These are phyloP conservation scores for Nowakowskiella sp. DNA, from an alignment of 192 early-diverging fungal genomes.

Conservation along the genomic window DNA sequence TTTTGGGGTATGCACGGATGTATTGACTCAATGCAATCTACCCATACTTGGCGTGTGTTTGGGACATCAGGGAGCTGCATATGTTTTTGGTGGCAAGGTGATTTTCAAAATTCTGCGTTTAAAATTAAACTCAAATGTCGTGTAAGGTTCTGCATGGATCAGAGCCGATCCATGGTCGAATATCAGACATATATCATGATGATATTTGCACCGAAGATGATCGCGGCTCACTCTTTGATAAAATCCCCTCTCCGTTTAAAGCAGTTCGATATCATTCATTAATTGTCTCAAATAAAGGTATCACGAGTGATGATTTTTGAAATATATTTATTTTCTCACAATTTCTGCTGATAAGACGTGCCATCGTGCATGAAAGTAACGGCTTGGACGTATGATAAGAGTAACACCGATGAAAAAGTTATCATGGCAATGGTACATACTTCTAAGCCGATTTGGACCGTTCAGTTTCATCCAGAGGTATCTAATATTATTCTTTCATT, in stretches of 20 bases:
- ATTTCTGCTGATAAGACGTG: too few species aligned
- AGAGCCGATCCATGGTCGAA: slow-evolving; percentile 77
- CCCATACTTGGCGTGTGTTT: slow-evolving; percentile 90
- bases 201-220: slow-evolving; percentile 7
- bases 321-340: slow-evolving; percentile 4
- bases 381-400: slow-evolving; percentile 43
- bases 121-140: not conserved
- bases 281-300: slow-evolving; percentile 53
- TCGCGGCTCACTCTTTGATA: slow-evolving; percentile 41
- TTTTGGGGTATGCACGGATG: slow-evolving; percentile 64
- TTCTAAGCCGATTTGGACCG: slow-evolving; percentile 65
- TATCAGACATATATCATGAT: slow-evolving; percentile 43
- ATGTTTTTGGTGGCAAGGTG: slow-evolving; percentile 57
- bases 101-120: not conserved
- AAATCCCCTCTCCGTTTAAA: slow-evolving; percentile 55
- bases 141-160: slow-evolving; percentile 50
- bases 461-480: slow-evolving; percentile 94
- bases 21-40: slow-evolving; percentile 39
- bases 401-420: slow-evolving; percentile 14
- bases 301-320: not conserved
- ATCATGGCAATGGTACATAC: slow-evolving; percentile 79
- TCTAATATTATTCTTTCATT: slow-evolving; percentile 5
- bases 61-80: slow-evolving; percentile 85
- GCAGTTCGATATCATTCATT: slow-evolving; percentile 91
- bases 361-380: slow-evolving; percentile 50